phyloP scores from a whole-genome alignment of 2,329 filamentous ascomycete species.

The Colletotrichum sp. region DNA sequence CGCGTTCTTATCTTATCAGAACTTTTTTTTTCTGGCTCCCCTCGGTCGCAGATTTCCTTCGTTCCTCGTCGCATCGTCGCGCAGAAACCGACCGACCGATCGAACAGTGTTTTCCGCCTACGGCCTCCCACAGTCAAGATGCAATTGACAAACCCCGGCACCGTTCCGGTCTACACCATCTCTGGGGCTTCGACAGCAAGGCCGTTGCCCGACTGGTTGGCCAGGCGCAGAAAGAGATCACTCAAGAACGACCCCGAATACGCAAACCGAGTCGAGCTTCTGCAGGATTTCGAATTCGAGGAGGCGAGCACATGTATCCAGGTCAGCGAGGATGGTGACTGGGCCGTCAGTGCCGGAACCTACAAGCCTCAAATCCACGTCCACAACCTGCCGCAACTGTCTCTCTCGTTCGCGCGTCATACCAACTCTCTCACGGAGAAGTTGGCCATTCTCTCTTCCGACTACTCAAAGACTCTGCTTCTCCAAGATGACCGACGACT shows the following conservation, averaged over 20 bases:
- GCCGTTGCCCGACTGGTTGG: constrained; percentile 94
- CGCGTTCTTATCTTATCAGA: constrained; percentile 21
- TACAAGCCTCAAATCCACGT: constrained; percentile 84
- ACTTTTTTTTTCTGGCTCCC: constrained; percentile 19
- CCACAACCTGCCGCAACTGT: constrained; percentile 92
- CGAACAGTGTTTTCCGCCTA: not conserved
- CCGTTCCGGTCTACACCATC: constrained; percentile 92
- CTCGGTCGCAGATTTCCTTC: constrained; percentile 11
- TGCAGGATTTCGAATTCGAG: constrained; percentile 98
- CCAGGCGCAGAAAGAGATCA: constrained; percentile 85
- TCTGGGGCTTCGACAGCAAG: constrained; percentile 88
- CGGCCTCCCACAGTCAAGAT: constrained; percentile 46
- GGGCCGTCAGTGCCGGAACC: constrained; percentile 78
- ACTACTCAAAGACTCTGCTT: constrained; percentile 94
- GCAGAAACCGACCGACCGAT: not conserved
- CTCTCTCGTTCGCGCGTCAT: constrained; percentile 91
- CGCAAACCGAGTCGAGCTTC: constrained; percentile 88
- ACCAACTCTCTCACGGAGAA: constrained; percentile 91
- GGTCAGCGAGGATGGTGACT: constrained; percentile 93
- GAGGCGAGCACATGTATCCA: constrained; percentile 91
- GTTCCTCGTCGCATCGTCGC: constrained; percentile 4
- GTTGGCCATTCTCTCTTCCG: constrained; percentile 84
- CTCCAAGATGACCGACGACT: constrained; percentile 90
- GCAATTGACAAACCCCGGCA: constrained; percentile 83
- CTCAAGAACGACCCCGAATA: constrained; percentile 93